Evolutionary conservation across 768 basidiomycete species (phyloP), one percentile per base, ranked within the genome.

Genomic region (Coprinopsis marcescibilis): DNA sequence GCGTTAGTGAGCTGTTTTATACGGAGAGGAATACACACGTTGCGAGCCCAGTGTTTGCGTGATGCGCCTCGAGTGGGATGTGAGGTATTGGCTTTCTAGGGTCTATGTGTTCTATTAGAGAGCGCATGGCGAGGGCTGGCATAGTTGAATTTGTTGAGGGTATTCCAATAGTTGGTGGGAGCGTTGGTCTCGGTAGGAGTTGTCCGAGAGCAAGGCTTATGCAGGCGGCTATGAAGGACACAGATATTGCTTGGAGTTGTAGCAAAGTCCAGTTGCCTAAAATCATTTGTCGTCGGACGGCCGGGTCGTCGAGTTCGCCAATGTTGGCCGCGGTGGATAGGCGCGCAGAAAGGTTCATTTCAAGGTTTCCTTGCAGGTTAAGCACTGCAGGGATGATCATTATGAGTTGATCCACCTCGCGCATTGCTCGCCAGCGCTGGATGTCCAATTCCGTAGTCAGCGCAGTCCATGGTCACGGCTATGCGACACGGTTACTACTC

Each of bases 271-370:
- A 65, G 63, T 93, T 96, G 33, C 93, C 93, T 2, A 80, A 49
- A 26, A 99, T 74, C 50, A 95, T 78, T 2, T 69, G 61, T 3
- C 78, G 75, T 3, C 89, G 79, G 6, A 69, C 71, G 2, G 61
- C 55, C 0, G 81, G 79, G 26, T 82, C 76, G 60, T 98, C 92
- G 3, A 99, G 80, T 51, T 92, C 81, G 35, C 95, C 95, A 42
- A 94, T 83, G 55, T 97, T 96, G 4, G 94, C 88, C 1, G 93
- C 86, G 0, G 96, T 99, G 1, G 89, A 86, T n/a, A 99, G 75
- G 12, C 95, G 79, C 1, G 96, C 92, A 3, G 93, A 94, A 5
- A 99, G 81, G 54, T 96, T 97, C 95, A 98, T 98, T 65, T 98
- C 96, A 29, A 98, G 77, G 59, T 99, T 91, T n/a, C 95, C 96